Percentiles rank a stretch among this genome's conserved stretches.
These are phyloP conservation scores for Botrytis squamosa DNA, from an alignment of 2,329 filamentous ascomycete species.

Conservation along the genomic window DNA sequence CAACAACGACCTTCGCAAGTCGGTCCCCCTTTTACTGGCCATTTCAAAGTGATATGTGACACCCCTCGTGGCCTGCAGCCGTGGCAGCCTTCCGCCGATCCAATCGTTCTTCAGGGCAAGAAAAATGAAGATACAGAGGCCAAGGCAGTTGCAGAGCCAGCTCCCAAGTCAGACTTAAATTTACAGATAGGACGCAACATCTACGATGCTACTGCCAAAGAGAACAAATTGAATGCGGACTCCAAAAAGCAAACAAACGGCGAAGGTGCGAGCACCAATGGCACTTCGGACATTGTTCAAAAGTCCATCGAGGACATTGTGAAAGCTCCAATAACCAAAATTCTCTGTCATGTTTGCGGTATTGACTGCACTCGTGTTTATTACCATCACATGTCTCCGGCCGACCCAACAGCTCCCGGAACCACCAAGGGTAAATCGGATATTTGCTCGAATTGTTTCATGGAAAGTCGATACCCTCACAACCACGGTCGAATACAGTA, in stretches of 20 bases:
- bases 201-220: slow-evolving; percentile 90
- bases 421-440: slow-evolving; percentile 68
- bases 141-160: slow-evolving; percentile 63
- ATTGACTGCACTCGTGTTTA: slow-evolving; percentile 78
- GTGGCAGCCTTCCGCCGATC: slow-evolving; percentile 85
- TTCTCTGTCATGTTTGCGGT: slow-evolving; percentile 88
- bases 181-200: slow-evolving; percentile 93
- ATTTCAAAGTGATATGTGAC: slow-evolving; percentile 94
- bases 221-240: slow-evolving; percentile 56
- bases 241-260: slow-evolving; percentile 72
- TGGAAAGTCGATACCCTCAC: slow-evolving; percentile 77
- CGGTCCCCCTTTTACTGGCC: slow-evolving; percentile 92
- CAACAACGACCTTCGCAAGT: slow-evolving; percentile 94
- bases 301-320: slow-evolving; percentile 55
- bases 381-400: slow-evolving; percentile 64
- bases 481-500: slow-evolving; percentile 80
- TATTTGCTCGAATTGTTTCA: slow-evolving; percentile 86
- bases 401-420: slow-evolving; percentile 41
- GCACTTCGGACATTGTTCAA: slow-evolving; percentile 47
- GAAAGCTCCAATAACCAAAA: slow-evolving; percentile 64
- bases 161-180: slow-evolving; percentile 77
- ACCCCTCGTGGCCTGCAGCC: slow-evolving; percentile 92
- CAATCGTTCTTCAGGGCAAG: slow-evolving; percentile 62
- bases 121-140: slow-evolving; percentile 47
- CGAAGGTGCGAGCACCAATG: slow-evolving; percentile 67